These are phyloP conservation scores for Spergularia azorica DNA, from an alignment of 179 eudicot genomes.

Conservation along the genomic window DNA sequence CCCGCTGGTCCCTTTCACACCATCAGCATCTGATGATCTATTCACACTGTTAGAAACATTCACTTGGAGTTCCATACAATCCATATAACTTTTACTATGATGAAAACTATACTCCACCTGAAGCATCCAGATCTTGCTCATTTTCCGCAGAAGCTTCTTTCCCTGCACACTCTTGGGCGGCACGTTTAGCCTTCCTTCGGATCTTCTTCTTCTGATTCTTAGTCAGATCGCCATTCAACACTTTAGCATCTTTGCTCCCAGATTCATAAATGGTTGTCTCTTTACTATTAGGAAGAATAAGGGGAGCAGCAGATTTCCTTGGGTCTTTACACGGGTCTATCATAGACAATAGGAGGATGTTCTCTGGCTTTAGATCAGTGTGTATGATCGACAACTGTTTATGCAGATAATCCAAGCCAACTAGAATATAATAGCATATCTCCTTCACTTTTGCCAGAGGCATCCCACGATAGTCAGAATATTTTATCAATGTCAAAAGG, in stretches of 20 bases:
- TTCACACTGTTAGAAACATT: constrained; percentile 39
- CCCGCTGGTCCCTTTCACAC: constrained; percentile 33
- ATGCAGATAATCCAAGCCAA: constrained; percentile 95
- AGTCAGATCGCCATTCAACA: constrained; percentile 67
- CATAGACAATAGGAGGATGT: constrained; percentile 68
- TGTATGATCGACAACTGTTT: constrained; percentile 83
- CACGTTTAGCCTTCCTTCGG: constrained; percentile 71
- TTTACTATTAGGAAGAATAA: constrained; percentile 55
- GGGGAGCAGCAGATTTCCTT: constrained; percentile 62
- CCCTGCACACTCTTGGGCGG: constrained; percentile 67
- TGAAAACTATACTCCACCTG: constrained; percentile 42
- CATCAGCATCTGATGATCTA: constrained; percentile 47
- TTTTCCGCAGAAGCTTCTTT: constrained; percentile 55
- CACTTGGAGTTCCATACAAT: constrained; percentile 27
- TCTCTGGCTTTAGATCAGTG: constrained; percentile 94
- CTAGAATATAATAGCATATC: constrained; percentile 72
- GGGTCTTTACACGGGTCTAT: constrained; percentile 79
- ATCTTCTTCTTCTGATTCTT: constrained; percentile 90
- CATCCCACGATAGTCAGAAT: constrained; percentile 74
- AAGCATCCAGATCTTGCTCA: constrained; percentile 50
- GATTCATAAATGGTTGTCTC: constrained; percentile 47
- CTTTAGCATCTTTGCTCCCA: constrained; percentile 47
- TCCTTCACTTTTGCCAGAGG: constrained; percentile 84
- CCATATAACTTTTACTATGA: constrained; percentile 30
- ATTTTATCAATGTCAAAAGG: constrained; percentile 84